Base-by-base conservation (phyloP, 768 basidiomycete species). In the Lactarius hatsudake region DNA sequence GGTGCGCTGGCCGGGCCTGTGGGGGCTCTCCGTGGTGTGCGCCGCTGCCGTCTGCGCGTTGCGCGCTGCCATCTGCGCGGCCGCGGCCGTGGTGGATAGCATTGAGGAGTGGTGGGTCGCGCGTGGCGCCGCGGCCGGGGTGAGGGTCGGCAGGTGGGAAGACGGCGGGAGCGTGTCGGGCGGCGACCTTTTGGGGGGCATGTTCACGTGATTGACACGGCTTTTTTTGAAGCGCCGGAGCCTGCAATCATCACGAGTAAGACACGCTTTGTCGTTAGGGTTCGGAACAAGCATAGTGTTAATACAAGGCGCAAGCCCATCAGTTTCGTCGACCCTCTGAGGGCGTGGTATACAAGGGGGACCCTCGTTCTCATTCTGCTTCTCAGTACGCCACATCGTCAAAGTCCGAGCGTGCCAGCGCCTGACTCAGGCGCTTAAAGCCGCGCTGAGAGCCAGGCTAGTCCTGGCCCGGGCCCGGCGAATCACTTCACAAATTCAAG, bases 91-190 rank as follows among this genome's bases (percentile, higher is more conserved):
- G 20, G 3, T 64, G 10, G 51, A 42, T 3, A 30, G 32, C 3
- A 20, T 59, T 20, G 58, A 28, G 57, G 32, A n/a, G 34, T 48
- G 23, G 6, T 6, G 53, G 40, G 48, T 8, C 10, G 15, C 17
- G 30, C 40, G 34, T 3, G 40, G 30, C 17, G 32, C 28, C 2
- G 62, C 17, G 5, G 62, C 18, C 15, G 30, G 66, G 15, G 62
- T 67, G 2, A 63, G 59, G 62, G 48, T 67, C 12, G 66, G 66
- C n/a, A 51, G 62, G 53, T 67, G 66, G 66, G 66, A 67, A 8
- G 62, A 67, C 1, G 66, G 59, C 26, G n/a, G 48, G 53, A 67
- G 62, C 23, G 62, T 67, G 58, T 67, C 66, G 18, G 66, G 66
- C 3, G 9, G 59, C 20, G 66, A 67, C 12, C 40, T 67, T 12